Percentiles rank a stretch among this genome's conserved stretches.
phyloP scores from a whole-genome alignment of 768 basidiomycete species.

The Mycena chlorophos region DNA sequence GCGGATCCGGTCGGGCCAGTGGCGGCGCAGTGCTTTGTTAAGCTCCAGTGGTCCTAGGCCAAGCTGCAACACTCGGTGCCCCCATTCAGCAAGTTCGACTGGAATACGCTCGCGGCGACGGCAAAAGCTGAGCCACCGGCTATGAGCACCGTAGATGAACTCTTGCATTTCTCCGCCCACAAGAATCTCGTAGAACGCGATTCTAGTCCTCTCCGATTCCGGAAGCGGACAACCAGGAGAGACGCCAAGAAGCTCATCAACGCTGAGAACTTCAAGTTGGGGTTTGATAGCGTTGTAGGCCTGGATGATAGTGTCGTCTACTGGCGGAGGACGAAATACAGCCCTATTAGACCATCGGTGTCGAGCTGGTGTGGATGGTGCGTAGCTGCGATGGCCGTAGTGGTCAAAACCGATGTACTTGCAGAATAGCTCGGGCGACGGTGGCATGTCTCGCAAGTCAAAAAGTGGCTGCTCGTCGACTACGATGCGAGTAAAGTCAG shows the following conservation, averaged over 20 bases:
- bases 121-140: neutral
- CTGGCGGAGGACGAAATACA: constrained; percentile 10
- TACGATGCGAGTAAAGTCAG: constrained; percentile 23
- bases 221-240: no score
- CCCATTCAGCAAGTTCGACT: neutral
- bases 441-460: constrained; percentile 3
- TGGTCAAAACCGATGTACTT: constrained; percentile 13
- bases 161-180: constrained; percentile 7
- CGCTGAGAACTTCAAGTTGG: constrained; percentile 1
- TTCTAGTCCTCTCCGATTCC: constrained; percentile 1
- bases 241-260: neutral
- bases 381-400: constrained; percentile 15
- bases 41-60: neutral
- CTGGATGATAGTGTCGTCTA: neutral
- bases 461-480: constrained; percentile 23
- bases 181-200: constrained; percentile 6
- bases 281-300: neutral
- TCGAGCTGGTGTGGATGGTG: constrained; percentile 3
- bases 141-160: neutral
- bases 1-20: no score
- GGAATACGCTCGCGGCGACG: neutral
- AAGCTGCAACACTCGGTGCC: neutral
- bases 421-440: constrained; percentile 3
- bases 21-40: no score
- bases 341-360: constrained; percentile 18